These are phyloP conservation scores for Sisymbrium altissimum DNA, from an alignment of 345 rosid species.

Conservation along the genomic window DNA sequence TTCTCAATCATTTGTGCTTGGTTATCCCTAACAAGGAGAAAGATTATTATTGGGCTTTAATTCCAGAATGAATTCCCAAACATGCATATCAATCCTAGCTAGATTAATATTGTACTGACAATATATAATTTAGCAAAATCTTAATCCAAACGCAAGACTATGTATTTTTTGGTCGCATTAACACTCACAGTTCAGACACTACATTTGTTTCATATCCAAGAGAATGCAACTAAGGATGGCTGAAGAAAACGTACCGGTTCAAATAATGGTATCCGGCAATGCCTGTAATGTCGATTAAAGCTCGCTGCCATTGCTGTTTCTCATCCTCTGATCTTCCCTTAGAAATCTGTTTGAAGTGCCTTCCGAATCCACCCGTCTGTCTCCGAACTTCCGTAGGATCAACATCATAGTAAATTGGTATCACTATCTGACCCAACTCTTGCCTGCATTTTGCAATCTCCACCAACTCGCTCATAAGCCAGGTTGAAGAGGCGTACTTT, in stretches of 20 bases:
- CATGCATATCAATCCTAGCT: not conserved
- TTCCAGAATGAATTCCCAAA: not conserved
- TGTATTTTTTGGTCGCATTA: too few species aligned
- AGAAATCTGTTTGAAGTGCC: not conserved
- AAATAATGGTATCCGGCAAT: not conserved
- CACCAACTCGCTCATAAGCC: not conserved
- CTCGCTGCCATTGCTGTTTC: not conserved
- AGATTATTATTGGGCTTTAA: not conserved
- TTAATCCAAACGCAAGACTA: not conserved
- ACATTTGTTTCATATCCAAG: not conserved
- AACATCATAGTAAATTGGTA: not conserved
- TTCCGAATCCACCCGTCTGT: not conserved
- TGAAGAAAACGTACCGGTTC: not conserved
- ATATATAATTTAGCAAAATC: not conserved
- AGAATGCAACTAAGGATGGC: not conserved
- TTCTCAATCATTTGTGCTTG: not conserved
- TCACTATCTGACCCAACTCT: not conserved
- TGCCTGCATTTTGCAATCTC: not conserved
- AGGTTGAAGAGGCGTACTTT: not conserved
- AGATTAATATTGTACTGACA: not conserved
- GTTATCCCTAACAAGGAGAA: not conserved
- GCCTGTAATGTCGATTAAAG: not conserved
- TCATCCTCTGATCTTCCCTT: not conserved
- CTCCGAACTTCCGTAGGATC: not conserved
- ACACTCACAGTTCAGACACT: too few species aligned